Percentiles rank a stretch among this genome's conserved stretches.
Evolutionary conservation across 2,329 filamentous ascomycete species (phyloP).

Genomic region (Claviceps pazoutovae): DNA sequence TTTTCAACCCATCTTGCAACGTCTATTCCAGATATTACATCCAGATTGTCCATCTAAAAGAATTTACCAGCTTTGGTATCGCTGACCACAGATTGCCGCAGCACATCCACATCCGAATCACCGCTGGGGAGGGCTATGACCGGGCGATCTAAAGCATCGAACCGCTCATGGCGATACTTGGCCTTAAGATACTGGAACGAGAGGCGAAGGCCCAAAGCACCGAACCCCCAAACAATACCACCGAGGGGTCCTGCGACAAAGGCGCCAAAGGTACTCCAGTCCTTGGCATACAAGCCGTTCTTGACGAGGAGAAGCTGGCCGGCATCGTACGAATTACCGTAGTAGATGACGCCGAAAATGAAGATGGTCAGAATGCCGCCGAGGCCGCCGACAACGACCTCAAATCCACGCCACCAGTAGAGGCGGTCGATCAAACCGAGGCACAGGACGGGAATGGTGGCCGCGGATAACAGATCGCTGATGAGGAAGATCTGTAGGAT

Average conservation of each 20-base stretch:
- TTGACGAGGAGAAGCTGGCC: conserved; percentile 57
- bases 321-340: conserved; percentile 48
- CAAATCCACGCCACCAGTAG: conserved; percentile 69
- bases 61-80: conserved; percentile 36
- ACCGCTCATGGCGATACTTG: conserved; percentile 43
- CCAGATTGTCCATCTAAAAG: conserved; percentile 24
- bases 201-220: conserved; percentile 47
- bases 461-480: conserved; percentile 64
- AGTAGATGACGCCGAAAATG: conserved; percentile 69
- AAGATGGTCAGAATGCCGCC: conserved; percentile 70
- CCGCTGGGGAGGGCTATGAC: conserved; percentile 12
- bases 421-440: conserved; percentile 56
- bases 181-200: conserved; percentile 42
- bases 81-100: conserved; percentile 17
- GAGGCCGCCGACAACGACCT: conserved; percentile 64
- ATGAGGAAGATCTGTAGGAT: conserved; percentile 75
- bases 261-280: conserved; percentile 73
- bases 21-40: no score
- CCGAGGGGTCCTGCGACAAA: conserved; percentile 71
- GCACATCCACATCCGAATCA: conserved; percentile 1
- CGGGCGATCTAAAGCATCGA: conserved; percentile 52
- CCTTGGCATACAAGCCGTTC: conserved; percentile 58
- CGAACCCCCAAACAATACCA: conserved; percentile 56
- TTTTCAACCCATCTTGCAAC: no score
- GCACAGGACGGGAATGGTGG: conserved; percentile 59